A percentile compares a stretch with the other conserved stretches of the same genome.
phyloP scores from a whole-genome alignment of 352 stramenopile genomes.

The Globisporangium paroecandrum region DNA sequence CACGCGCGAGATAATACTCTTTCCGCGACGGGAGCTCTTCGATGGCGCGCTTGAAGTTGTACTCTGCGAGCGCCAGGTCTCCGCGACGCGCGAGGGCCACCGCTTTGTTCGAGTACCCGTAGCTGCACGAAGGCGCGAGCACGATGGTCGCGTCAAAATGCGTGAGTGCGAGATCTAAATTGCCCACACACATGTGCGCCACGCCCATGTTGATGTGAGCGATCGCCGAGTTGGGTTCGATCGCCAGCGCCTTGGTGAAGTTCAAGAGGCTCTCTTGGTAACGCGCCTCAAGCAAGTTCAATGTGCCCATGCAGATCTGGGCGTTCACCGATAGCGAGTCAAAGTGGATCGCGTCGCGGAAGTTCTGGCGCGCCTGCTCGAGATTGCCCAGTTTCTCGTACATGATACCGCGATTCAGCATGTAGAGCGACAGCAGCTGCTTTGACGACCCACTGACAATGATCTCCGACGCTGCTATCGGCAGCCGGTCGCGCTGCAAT shows the following conservation, averaged over 20 bases:
- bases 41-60: slow-evolving; percentile 64
- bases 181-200: slow-evolving; percentile 33
- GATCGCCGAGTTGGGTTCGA: slow-evolving; percentile 51
- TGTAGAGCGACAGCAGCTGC: slow-evolving; percentile 63
- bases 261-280: slow-evolving; percentile 30
- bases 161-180: slow-evolving; percentile 28
- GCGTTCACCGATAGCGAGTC: slow-evolving; percentile 54
- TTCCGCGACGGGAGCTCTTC: slow-evolving; percentile 60
- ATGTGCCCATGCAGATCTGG: slow-evolving; percentile 61
- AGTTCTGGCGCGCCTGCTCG: slow-evolving; percentile 49
- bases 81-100: slow-evolving; percentile 40
- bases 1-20: slow-evolving; percentile 63
- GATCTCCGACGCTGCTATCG: slow-evolving; percentile 14
- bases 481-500: background rate
- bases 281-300: slow-evolving; percentile 38
- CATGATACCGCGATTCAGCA: slow-evolving; percentile 68
- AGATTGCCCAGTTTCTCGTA: slow-evolving; percentile 52
- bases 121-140: slow-evolving; percentile 55
- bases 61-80: slow-evolving; percentile 37
- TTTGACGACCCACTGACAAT: slow-evolving; percentile 50
- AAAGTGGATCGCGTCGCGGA: slow-evolving; percentile 60
- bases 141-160: slow-evolving; percentile 55
- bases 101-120: slow-evolving; percentile 65
- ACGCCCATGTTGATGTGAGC: slow-evolving; percentile 63
- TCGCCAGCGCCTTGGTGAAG: slow-evolving; percentile 41